phyloP scores from a whole-genome alignment of 1,139 yeast genomes.

The Schizosaccharomyces versatilis region DNA sequence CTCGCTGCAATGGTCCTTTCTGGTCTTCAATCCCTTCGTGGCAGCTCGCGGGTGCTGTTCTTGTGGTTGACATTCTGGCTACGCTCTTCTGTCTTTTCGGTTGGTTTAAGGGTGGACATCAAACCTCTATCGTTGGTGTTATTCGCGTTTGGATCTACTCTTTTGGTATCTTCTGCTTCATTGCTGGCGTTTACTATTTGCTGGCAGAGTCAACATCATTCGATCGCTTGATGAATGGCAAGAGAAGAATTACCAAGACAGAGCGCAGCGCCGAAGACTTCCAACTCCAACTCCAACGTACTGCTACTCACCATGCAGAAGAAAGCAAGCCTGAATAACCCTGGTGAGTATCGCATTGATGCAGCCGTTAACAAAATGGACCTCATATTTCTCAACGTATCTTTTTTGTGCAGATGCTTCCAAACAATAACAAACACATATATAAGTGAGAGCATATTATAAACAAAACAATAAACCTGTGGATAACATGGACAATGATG shows the following conservation, averaged over 20 bases:
- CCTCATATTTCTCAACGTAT: too few species aligned
- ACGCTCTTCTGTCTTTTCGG: slow-evolving; percentile 49
- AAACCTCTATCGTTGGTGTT: slow-evolving; percentile 46
- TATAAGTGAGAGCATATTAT: too few species aligned
- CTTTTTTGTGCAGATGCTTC: too few species aligned
- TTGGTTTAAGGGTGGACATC: slow-evolving; percentile 37
- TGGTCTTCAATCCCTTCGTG: slow-evolving; percentile 52
- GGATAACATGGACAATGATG: too few species aligned
- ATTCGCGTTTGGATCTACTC: slow-evolving; percentile 47
- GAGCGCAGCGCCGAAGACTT: slow-evolving; percentile 55
- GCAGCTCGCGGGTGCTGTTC: slow-evolving; percentile 51
- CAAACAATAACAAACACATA: too few species aligned
- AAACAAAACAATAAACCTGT: too few species aligned
- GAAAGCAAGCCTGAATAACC: slow-evolving; percentile 12
- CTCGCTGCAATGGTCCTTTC: slow-evolving; percentile 62
- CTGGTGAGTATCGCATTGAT: too few species aligned
- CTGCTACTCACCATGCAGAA: slow-evolving; percentile 88
- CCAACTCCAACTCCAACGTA: slow-evolving; percentile 93
- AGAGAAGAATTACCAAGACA: slow-evolving; percentile 38
- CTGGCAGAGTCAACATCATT: slow-evolving; percentile 64
- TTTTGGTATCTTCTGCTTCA: slow-evolving; percentile 46
- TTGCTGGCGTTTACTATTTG: slow-evolving; percentile 48
- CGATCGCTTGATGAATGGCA: slow-evolving; percentile 87
- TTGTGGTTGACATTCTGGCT: slow-evolving; percentile 43
- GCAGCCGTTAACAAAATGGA: too few species aligned